Conservation (phyloP, 2,329 filamentous ascomycete species). For the Sclerotinia glacialis region DNA sequence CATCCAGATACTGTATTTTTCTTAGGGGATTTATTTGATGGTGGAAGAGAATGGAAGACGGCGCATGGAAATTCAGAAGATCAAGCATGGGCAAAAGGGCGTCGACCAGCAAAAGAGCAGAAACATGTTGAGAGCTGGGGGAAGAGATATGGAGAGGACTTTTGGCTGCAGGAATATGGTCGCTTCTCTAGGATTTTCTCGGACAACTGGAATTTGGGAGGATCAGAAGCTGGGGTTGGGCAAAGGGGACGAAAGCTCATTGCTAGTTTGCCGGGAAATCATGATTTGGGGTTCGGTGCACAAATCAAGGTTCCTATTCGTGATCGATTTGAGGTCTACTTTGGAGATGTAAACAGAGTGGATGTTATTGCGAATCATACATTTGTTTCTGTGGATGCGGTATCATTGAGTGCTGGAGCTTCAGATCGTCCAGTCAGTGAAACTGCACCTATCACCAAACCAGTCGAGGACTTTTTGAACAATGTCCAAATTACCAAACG, state of each 20-base stretch:
- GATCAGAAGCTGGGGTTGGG: constrained; percentile 53
- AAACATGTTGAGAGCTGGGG: constrained; percentile 63
- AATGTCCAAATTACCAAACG: constrained; percentile 62
- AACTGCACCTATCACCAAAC: constrained; percentile 66
- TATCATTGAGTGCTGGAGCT: constrained; percentile 75
- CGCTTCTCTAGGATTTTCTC: constrained; percentile 88
- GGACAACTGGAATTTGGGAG: constrained; percentile 60
- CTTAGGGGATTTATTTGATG: constrained; percentile 91
- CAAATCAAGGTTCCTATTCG: constrained; percentile 79
- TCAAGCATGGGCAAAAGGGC: constrained; percentile 54
- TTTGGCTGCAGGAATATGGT: constrained; percentile 82
- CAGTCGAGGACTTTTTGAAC: constrained; percentile 73
- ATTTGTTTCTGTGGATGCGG: constrained; percentile 85
- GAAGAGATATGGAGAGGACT: constrained; percentile 72
- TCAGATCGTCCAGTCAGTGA: constrained; percentile 45
- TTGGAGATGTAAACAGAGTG: constrained; percentile 87
- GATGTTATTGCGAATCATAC: constrained; percentile 94
- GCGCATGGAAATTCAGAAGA: constrained; percentile 57
- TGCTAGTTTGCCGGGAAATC: constrained; percentile 85
- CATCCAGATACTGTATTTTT: constrained; percentile 89
- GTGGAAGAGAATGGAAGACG: constrained; percentile 91
- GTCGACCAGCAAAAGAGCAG: constrained; percentile 52
- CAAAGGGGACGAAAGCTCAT: constrained; percentile 74
- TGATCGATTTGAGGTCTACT: constrained; percentile 80
- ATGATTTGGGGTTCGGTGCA: constrained; percentile 87